A percentile compares a stretch with the other conserved stretches of the same genome.
phyloP scores from a whole-genome alignment of 2,329 filamentous ascomycete genomes.

The Ophiostoma angusticollis region DNA sequence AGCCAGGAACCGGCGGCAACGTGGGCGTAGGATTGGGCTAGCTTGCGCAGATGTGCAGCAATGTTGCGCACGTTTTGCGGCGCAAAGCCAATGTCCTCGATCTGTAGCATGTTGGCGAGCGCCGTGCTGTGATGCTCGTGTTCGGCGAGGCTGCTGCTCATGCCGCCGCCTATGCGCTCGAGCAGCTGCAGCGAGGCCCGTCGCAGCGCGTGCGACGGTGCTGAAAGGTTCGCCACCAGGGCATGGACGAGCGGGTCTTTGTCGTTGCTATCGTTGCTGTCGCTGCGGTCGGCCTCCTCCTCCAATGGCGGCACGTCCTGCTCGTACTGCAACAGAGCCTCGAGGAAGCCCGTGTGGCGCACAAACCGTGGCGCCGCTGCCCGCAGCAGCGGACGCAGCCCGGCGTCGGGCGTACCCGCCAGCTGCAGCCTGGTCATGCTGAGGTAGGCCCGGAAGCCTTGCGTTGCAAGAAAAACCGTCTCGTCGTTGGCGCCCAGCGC shows the following conservation, averaged over 20 bases:
- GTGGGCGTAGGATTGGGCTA: conserved; percentile 51
- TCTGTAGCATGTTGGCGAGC: conserved; percentile 56
- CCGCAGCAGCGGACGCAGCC: conserved; percentile 52
- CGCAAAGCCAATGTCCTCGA: conserved; percentile 67
- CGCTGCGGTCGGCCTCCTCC: not conserved
- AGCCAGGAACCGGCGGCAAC: conserved; percentile 51
- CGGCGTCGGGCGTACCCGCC: conserved; percentile 42
- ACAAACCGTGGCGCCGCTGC: conserved; percentile 54
- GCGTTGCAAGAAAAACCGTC: conserved; percentile 60
- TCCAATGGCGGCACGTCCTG: conserved; percentile 17
- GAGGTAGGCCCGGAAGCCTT: conserved; percentile 62
- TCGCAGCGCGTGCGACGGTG: conserved; percentile 62
- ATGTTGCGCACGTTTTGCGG: conserved; percentile 65
- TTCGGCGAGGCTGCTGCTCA: conserved; percentile 25
- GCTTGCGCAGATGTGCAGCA: conserved; percentile 73
- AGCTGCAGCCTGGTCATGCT: conserved; percentile 45
- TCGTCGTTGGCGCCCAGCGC: conserved; percentile 42
- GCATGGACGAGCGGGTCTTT: conserved; percentile 48
- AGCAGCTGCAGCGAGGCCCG: conserved; percentile 62
- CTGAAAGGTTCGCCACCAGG: conserved; percentile 61
- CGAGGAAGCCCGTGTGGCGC: conserved; percentile 51
- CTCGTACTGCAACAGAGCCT: conserved; percentile 48
- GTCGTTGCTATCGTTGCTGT: not conserved
- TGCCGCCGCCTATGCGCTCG: conserved; percentile 15
- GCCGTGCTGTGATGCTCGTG: conserved; percentile 38